phyloP scores from a whole-genome alignment of 306 rosid genomes.

The Quercus rubra region DNA sequence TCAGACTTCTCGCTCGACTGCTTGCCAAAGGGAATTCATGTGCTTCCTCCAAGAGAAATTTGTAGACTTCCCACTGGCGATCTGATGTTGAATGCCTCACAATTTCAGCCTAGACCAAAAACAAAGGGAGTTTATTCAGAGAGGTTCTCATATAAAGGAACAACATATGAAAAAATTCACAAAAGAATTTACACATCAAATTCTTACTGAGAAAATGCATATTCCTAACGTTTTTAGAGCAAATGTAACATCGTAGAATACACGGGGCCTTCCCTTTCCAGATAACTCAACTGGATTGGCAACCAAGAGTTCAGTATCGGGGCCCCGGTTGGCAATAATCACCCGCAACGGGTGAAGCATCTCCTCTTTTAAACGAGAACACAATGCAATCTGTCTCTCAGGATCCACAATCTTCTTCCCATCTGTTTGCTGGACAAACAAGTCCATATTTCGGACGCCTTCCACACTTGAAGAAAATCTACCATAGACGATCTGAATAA shows the following conservation, averaged over 20 bases:
- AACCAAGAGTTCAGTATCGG: constrained; percentile 76
- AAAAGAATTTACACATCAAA: not conserved
- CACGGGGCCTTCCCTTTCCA: constrained; percentile 89
- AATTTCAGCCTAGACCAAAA: constrained; percentile 62
- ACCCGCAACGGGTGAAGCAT: constrained; percentile 77
- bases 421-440: constrained; percentile 59
- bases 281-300: constrained; percentile 82
- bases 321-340: constrained; percentile 65
- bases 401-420: constrained; percentile 72
- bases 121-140: not conserved
- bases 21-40: constrained; percentile 54
- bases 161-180: not conserved
- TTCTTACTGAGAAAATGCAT: constrained; percentile 63
- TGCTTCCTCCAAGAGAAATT: constrained; percentile 72
- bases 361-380: constrained; percentile 65
- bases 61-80: constrained; percentile 88
- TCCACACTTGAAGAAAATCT: constrained; percentile 55
- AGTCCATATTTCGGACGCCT: constrained; percentile 64
- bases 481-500: constrained; percentile 58
- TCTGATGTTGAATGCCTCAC: constrained; percentile 65
- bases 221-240: constrained; percentile 63
- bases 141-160: not conserved
- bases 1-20: constrained; percentile 56
- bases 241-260: constrained; percentile 73
- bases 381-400: constrained; percentile 53